Conservation (phyloP, 2,329 filamentous ascomycete species). For the Sporothrix globosa region DNA sequence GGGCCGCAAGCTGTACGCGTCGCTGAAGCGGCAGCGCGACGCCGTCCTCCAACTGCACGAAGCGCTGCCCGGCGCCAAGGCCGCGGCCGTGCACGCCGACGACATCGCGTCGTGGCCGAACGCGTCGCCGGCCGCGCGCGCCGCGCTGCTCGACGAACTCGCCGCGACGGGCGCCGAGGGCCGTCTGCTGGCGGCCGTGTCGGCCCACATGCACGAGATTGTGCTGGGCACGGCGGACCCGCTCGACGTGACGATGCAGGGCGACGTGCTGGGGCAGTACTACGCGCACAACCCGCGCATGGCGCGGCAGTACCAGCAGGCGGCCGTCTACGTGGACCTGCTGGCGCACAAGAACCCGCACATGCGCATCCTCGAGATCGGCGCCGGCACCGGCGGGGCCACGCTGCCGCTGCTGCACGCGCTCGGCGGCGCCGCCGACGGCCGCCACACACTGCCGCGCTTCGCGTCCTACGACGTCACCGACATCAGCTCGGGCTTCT, state of each 20-base stretch:
- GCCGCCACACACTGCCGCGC: constrained; percentile 18
- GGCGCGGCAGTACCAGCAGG: constrained; percentile 37
- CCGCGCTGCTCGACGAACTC: constrained; percentile 24
- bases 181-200: constrained; percentile 32
- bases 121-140: constrained; percentile 27
- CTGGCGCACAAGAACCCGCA: constrained; percentile 39
- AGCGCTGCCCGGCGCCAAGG: not conserved
- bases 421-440: constrained; percentile 30
- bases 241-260: constrained; percentile 41
- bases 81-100: constrained; percentile 12
- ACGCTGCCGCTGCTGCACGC: constrained; percentile 37
- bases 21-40: constrained; percentile 32
- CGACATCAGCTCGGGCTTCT: constrained; percentile 48
- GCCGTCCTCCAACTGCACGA: constrained; percentile 27
- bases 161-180: constrained; percentile 32
- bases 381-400: constrained; percentile 43
- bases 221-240: constrained; percentile 40
- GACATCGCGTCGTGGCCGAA: constrained; percentile 34
- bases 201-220: constrained; percentile 37
- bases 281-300: constrained; percentile 37
- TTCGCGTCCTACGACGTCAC: constrained; percentile 48
- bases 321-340: constrained; percentile 34
- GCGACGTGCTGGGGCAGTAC: constrained; percentile 37
- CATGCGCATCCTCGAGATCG: constrained; percentile 46
- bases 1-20: constrained; percentile 34